Evolutionary conservation across 1,139 yeast species (phyloP).

Genomic region (Diutina mesorugosa): DNA sequence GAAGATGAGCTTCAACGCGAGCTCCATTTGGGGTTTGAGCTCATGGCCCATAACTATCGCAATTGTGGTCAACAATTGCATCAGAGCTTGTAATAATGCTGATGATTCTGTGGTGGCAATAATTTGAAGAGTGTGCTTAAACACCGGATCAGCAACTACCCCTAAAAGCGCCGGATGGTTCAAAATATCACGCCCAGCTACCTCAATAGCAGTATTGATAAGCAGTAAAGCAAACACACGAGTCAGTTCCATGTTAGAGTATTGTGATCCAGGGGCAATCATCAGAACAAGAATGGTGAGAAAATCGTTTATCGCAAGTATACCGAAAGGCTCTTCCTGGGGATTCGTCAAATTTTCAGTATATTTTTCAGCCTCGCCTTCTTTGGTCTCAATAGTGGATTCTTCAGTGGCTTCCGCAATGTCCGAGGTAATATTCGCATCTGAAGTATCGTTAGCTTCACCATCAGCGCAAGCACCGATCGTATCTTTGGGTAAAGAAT

Average conservation of each 20-base stretch:
- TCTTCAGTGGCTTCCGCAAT: neutral
- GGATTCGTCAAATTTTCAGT: neutral
- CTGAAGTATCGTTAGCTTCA: neutral
- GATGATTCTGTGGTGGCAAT: slow-evolving; percentile 62
- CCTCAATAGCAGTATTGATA: slow-evolving; percentile 70
- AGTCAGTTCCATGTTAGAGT: slow-evolving; percentile 79
- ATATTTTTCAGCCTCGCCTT: neutral
- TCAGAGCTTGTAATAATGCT: slow-evolving; percentile 57
- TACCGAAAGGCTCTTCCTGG: slow-evolving; percentile 38
- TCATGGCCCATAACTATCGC: slow-evolving; percentile 44
- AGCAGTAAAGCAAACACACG: slow-evolving; percentile 72
- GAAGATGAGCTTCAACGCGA: slow-evolving; percentile 47
- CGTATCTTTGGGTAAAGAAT: slow-evolving; percentile 25
- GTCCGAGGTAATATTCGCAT: neutral
- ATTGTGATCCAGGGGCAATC: slow-evolving; percentile 70
- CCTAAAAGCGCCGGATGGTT: slow-evolving; percentile 54
- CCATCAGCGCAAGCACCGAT: slow-evolving; percentile 13
- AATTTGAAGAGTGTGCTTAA: slow-evolving; percentile 71
- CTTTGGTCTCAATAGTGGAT: neutral
- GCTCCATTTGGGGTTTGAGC: slow-evolving; percentile 55
- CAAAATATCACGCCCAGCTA: slow-evolving; percentile 59
- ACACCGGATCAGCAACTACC: slow-evolving; percentile 64
- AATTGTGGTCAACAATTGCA: slow-evolving; percentile 63
- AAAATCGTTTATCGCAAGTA: slow-evolving; percentile 55
- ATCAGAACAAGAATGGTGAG: slow-evolving; percentile 71